Percentiles rank a stretch among this genome's conserved stretches.
These are phyloP conservation scores for Trametes cubensis DNA, from an alignment of 768 basidiomycete genomes.

Conservation along the genomic window DNA sequence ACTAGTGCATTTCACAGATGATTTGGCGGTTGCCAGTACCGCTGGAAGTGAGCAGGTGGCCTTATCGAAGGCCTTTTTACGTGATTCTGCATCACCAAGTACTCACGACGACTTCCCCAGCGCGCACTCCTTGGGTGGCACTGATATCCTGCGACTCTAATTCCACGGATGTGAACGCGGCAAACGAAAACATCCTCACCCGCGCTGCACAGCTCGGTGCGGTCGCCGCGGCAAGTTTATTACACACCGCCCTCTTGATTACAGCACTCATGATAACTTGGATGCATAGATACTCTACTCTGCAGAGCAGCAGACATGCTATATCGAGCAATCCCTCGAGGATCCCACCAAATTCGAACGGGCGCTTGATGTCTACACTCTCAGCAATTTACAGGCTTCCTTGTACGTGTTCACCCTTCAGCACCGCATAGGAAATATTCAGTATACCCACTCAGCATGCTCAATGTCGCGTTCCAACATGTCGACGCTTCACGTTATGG, in stretches of 20 bases:
- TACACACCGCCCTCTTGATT: no score
- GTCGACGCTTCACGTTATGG: neutral
- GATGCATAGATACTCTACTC: neutral
- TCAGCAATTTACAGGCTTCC: neutral
- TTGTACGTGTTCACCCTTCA: neutral
- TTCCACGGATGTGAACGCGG: slow-evolving; percentile 52
- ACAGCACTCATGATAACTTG: no score
- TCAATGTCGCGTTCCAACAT: neutral
- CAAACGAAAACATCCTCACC: slow-evolving; percentile 75
- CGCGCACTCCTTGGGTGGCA: slow-evolving; percentile 88
- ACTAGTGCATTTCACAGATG: slow-evolving; percentile 80
- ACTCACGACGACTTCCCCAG: slow-evolving; percentile 27
- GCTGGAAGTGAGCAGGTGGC: slow-evolving; percentile 46
- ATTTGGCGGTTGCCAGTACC: slow-evolving; percentile 43
- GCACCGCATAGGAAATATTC: no score
- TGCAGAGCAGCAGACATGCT: neutral
- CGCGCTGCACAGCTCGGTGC: slow-evolving; percentile 81
- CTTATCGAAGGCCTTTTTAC: no score
- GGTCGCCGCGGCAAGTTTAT: slow-evolving; percentile 62
- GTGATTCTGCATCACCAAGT: neutral
- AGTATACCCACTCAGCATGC: neutral
- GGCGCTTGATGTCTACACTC: slow-evolving; percentile 2
- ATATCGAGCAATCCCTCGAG: slow-evolving; percentile 1
- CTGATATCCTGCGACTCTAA: slow-evolving; percentile 82
- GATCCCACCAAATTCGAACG: neutral